Evolutionary conservation across 495 filamentous ascomycete genomes (phyloP), one percentile per base, ranked within the genome.

Genomic region (Lophium mytilinum): DNA sequence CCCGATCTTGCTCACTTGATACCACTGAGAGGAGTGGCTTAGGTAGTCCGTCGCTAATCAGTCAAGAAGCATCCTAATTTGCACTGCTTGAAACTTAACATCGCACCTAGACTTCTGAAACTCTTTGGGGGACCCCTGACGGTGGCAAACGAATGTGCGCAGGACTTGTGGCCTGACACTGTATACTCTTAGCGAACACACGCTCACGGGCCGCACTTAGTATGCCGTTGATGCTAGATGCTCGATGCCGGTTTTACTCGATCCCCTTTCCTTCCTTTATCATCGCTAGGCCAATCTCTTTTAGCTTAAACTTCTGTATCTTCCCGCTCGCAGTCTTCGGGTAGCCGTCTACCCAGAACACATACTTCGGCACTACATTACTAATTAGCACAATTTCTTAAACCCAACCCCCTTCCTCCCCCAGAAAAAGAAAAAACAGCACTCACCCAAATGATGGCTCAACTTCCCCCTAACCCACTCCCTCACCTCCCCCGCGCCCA

Each of bases 291-390:
- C 84, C 86, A 62, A 75, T 69, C 37, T 90, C 85, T 68, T 79
- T 80, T 64, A 98, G 72, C 69, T 88, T 94, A 71, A 87, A 96
- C 71, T 96, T 96, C 75, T 96, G 89, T 41, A 98, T 93, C 78
- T 98, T 98, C 34, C 93, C 93, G 68, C 89, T 95, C 17, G 89
- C 87, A 18, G 93, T 98, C 77, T 95, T 96, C 8, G 93, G 93
- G 64, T 88, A 93, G 9, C 80, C 76, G 0, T 83, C 79, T 1
- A 87, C 74, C 77, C 88, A 95, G 71, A 95, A 96, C 35, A 96
- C 83, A 69, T 94, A 81, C 69, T 91, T 95, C 0, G 93, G 93
- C 50, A 88, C 89, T 78, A 43, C 19, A 19, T 1, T 8, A 37
- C 37, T 8, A 1, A 24, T 50, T 35, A 50, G 33, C 18, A 7